These are phyloP conservation scores for Fusarium tupiense DNA, from an alignment of 2,329 filamentous ascomycete species.

Conservation along the genomic window DNA sequence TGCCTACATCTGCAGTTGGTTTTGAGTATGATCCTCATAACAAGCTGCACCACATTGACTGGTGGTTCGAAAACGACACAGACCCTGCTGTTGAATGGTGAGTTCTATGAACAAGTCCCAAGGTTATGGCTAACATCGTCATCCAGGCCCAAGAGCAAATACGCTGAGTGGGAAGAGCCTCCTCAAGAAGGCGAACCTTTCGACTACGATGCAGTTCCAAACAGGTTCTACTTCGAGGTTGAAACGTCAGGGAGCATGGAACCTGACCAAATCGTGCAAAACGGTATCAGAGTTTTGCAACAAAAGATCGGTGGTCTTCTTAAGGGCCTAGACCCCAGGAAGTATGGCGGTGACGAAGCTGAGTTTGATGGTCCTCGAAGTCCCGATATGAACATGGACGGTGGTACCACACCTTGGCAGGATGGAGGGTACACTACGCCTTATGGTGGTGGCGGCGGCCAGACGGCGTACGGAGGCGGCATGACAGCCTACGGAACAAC, in stretches of 20 bases:
- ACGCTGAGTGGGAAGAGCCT: constrained; percentile 81
- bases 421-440: constrained; percentile 76
- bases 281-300: constrained; percentile 89
- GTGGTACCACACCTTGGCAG: constrained; percentile 64
- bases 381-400: constrained; percentile 70
- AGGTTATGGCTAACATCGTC: background rate
- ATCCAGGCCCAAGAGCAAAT: constrained; percentile 80
- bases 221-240: constrained; percentile 91
- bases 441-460: constrained; percentile 62
- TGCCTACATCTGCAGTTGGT: constrained; percentile 87
- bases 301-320: constrained; percentile 88
- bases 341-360: constrained; percentile 64
- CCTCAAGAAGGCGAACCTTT: constrained; percentile 86
- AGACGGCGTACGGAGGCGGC: constrained; percentile 73
- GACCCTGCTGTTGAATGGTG: constrained; percentile 87
- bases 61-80: constrained; percentile 86
- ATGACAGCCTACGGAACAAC: constrained; percentile 73
- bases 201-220: constrained; percentile 87
- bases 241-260: constrained; percentile 89
- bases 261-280: constrained; percentile 87
- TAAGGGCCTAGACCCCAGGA: constrained; percentile 59
- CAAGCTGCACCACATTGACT: constrained; percentile 88
- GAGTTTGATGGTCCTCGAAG: constrained; percentile 73
- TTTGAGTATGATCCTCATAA: constrained; percentile 99
- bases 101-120: constrained; percentile 44